Conservation (phyloP, 805 yeast genomes). For the Metschnikowia kunwiensis region DNA sequence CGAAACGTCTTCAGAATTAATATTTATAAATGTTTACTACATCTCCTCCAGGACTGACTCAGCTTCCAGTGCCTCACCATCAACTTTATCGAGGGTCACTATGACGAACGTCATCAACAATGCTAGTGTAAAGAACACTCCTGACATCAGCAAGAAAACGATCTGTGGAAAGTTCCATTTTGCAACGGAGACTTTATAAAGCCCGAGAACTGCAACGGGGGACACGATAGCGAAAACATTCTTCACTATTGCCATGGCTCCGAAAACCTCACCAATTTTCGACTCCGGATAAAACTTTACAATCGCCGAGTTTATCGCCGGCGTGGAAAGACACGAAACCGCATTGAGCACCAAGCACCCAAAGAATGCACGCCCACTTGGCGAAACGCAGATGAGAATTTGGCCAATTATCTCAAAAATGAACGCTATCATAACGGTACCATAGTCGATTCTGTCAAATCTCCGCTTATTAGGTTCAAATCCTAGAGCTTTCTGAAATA, state of each 20-base stretch:
- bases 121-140: constrained; percentile 6
- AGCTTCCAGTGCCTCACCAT: constrained; percentile 9
- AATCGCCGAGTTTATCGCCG: constrained; percentile 56
- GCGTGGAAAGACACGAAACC: constrained; percentile 39
- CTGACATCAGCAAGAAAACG: constrained; percentile 23
- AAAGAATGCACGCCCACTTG: constrained; percentile 28
- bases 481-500: constrained; percentile 29
- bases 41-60: not conserved
- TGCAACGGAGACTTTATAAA: constrained; percentile 39
- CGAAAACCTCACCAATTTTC: constrained; percentile 68
- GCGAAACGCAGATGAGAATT: constrained; percentile 31
- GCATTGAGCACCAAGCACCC: constrained; percentile 38
- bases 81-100: constrained; percentile 12
- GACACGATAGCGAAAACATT: constrained; percentile 45
- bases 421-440: constrained; percentile 36
- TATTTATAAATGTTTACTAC: not conserved
- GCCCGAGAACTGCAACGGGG: constrained; percentile 47
- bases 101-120: constrained; percentile 9
- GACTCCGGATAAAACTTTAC: constrained; percentile 59
- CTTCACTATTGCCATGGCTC: constrained; percentile 61
- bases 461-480: constrained; percentile 36
- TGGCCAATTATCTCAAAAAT: constrained; percentile 39
- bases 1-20: not conserved
- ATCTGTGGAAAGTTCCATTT: constrained; percentile 28
- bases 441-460: constrained; percentile 53